Evolutionary conservation across 768 basidiomycete genomes (phyloP), one percentile per base, ranked within the genome.

Genomic region (Collybia mongolica): DNA sequence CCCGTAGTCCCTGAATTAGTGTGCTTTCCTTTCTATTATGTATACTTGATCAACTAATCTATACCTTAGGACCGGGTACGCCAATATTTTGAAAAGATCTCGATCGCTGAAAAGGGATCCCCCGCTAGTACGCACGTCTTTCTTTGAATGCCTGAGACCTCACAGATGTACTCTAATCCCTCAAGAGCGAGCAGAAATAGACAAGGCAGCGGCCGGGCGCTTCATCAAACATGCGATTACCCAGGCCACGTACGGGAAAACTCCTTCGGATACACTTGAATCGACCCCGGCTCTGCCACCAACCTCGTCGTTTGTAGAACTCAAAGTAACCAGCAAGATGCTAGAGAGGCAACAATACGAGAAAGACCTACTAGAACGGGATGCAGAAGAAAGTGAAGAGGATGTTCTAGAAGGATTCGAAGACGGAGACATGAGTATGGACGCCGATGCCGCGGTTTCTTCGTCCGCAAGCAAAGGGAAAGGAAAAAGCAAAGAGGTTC

Each of bases 151-250:
- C 12, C 35, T 32, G 40, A 26, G 38, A 48, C 49, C 35, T 36
- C 24, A 48, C 52, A 19, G 35, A 29, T 7, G 46, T 47, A 40
- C 26, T 41, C 22, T 38, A 19, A 37, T 29, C 39, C 42, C 19
- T 24, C 41, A 59, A 79, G 78, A 70, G 52, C 67, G 68, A 42
- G 61, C 65, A 26, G 71, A 73, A n/a, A 66, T 93, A 51, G 91
- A 94, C 77, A 89, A 87, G 65, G 82, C 72, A 19, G 91, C 88
- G 11, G 91, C 91, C 1, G 71, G 72, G 39, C 82, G 92, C 24
- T 94, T 94, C 67, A 93, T 94, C 65, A 88, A 86, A 65, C 78
- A 88, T 62, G 88, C 90, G 23, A 90, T 92, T 38, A 70, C 86
- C 1, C 85, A 86, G 64, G 81, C 80, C 11, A 74, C 77, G 55